A percentile compares a stretch with the other conserved stretches of the same genome.
These are phyloP conservation scores for Nicotiana sylvestris DNA, from an alignment of 257 asterid genomes.

Conservation along the genomic window DNA sequence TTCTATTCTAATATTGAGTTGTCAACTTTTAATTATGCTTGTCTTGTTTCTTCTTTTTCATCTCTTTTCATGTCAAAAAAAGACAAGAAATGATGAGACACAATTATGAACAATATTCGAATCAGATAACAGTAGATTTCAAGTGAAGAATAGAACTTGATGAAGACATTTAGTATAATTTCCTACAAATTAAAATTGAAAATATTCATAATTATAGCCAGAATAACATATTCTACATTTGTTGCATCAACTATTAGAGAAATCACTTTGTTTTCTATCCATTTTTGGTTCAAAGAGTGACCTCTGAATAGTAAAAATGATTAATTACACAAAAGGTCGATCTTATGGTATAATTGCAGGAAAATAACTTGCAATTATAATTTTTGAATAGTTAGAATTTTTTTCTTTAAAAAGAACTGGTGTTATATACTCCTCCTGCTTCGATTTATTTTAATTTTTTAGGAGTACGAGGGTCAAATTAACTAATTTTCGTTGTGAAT, in stretches of 20 bases:
- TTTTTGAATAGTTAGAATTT: too few species aligned
- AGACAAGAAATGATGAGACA: not conserved
- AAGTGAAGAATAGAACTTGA: not conserved
- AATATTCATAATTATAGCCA: not conserved
- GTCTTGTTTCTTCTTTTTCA: constrained; percentile 2
- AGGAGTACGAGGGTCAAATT: too few species aligned
- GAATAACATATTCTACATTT: too few species aligned
- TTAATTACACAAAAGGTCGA: too few species aligned
- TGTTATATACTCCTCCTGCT: too few species aligned
- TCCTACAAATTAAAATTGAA: not conserved
- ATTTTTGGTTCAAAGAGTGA: not conserved
- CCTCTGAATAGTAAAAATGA: not conserved
- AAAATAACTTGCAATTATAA: too few species aligned
- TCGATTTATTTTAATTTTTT: too few species aligned
- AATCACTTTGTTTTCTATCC: not conserved
- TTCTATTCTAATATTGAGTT: not conserved
- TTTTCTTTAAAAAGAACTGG: too few species aligned
- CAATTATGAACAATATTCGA: constrained; percentile 3
- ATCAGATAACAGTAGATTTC: not conserved
- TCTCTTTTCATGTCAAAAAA: not conserved
- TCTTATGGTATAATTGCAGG: too few species aligned
- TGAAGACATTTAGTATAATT: not conserved
- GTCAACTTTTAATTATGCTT: not conserved
- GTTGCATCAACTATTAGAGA: too few species aligned
- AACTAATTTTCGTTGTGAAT: too few species aligned